Evolutionary conservation across 176 grass and related monocot genomes (phyloP).

Genomic region (Paspalum vaginatum): DNA sequence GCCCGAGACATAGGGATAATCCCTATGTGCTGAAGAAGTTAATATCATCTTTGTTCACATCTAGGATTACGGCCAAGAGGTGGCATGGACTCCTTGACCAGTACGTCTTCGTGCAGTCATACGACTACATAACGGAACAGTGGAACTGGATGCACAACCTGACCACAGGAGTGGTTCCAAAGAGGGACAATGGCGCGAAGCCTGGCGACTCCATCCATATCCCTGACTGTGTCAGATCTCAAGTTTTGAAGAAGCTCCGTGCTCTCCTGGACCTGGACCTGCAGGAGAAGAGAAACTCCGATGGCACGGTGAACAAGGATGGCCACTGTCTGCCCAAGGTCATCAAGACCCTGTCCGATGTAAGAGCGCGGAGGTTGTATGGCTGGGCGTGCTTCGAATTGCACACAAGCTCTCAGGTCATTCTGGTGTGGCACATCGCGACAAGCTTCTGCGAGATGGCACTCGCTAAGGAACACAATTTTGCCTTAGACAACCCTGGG

Average conservation of each 20-base stretch:
- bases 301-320: not conserved
- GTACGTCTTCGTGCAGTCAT: constrained; percentile 10
- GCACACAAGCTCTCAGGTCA: constrained; percentile 16
- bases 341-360: not conserved
- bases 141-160: not conserved
- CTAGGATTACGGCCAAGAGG: not conserved
- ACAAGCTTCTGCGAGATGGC: constrained; percentile 44
- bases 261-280: not conserved
- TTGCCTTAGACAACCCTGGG: not conserved
- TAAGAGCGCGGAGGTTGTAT: not conserved
- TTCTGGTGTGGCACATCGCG: constrained; percentile 39
- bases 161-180: not conserved
- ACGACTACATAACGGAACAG: not conserved
- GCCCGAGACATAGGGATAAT: too few species aligned
- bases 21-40: not conserved
- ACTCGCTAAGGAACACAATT: not conserved
- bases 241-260: not conserved
- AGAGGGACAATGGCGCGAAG: constrained; percentile 5
- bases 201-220: not conserved
- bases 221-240: not conserved
- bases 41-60: not conserved
- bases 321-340: not conserved
- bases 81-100: constrained; percentile 9
- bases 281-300: not conserved
- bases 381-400: not conserved